Evolutionary conservation across 805 yeast species (phyloP), one percentile per base, ranked within the genome.

Genomic region (Nakazawaea wyomingensis): DNA sequence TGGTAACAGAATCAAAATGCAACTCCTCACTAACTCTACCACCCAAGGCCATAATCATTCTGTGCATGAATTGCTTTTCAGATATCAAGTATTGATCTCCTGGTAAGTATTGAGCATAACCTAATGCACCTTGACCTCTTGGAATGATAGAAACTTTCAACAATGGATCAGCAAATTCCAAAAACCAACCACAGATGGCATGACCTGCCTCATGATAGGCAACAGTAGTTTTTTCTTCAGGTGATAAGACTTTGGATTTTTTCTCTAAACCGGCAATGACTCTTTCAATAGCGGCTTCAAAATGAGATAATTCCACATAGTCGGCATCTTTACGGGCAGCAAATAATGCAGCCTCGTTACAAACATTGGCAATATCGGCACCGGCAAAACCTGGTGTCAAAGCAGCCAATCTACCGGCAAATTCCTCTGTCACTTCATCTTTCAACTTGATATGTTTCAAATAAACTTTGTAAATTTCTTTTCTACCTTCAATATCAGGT

Each of bases 131-230:
- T 64, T 85, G 93, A 13, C 98, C 98, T 55, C 98, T 77, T 32
- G 99, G 99, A 48, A 93, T 87, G 54, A 95, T 93, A 13, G 97
- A 87, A 16, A 93, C 99, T 69, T 93, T 93, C 47, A 93, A 71
- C 45, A 95, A 69, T 6, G 99, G 99, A 59, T 91, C 96, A 2
- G 98, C 96, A 62, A 76, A 75, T 61, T 85, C 78, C 56, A 93
- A 73, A 57, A 71, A 89, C 99, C 99, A 93, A 10, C 99, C 99
- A 63, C 98, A 90, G 48, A 93, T 78, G 9, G 99, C 99, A 65
- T 95, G 99, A 4, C 99, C 99, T 3, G 99, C 99, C 64, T 93
- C 99, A 60, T 95, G 99, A 56, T 85, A 93, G 1, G 99, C 99
- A 45, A 95, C 96, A 21, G 88, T 80, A 49, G 72, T 79, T 65